Percentiles rank a stretch among this genome's conserved stretches.
These are phyloP conservation scores for Herpetomonas samuelpessoai DNA, from an alignment of 208 protist species.

Conservation along the genomic window DNA sequence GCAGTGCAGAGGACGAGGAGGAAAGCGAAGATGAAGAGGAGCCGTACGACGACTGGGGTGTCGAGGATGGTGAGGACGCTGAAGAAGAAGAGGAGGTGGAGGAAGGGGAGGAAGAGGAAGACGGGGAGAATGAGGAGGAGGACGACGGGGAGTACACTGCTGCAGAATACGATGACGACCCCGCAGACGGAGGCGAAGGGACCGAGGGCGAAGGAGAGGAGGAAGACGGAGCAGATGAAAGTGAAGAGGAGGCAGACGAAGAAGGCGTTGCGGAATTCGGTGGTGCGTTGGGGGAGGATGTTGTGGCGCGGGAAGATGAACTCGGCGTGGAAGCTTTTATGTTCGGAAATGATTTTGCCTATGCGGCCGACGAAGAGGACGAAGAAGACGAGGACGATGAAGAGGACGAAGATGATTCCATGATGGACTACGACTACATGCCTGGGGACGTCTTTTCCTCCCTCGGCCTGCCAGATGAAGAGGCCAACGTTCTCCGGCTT, in stretches of 20 bases:
- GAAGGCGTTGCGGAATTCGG: background rate
- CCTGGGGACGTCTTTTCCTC: too few relatives aligned
- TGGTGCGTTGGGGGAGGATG: background rate
- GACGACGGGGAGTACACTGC: too few relatives aligned
- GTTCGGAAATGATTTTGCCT: constrained; percentile 1
- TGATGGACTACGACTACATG: too few relatives aligned
- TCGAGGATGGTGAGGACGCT: background rate
- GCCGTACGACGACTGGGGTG: constrained; percentile 1
- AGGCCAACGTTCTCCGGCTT: too few relatives aligned
- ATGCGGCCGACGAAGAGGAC: constrained; percentile 2
- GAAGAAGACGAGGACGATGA: constrained; percentile 13
- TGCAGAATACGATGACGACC: too few relatives aligned
- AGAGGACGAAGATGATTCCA: constrained; percentile 3
- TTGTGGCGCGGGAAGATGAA: background rate
- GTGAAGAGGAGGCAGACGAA: constrained; percentile 1
- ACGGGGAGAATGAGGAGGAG: constrained; percentile 4
- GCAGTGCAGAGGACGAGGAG: constrained; percentile 11
- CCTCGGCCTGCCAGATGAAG: too few relatives aligned
- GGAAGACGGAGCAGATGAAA: constrained; percentile 6
- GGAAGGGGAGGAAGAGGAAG: constrained; percentile 22
- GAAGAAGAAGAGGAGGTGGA: constrained; percentile 5
- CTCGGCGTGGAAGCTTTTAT: too few relatives aligned
- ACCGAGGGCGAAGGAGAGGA: background rate
- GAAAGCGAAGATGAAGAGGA: constrained; percentile 9
- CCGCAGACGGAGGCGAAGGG: background rate